Percentiles rank a stretch among this genome's conserved stretches.
These are phyloP conservation scores for Microcyclospora pomicola DNA, from an alignment of 2,329 filamentous ascomycete genomes.

Conservation along the genomic window DNA sequence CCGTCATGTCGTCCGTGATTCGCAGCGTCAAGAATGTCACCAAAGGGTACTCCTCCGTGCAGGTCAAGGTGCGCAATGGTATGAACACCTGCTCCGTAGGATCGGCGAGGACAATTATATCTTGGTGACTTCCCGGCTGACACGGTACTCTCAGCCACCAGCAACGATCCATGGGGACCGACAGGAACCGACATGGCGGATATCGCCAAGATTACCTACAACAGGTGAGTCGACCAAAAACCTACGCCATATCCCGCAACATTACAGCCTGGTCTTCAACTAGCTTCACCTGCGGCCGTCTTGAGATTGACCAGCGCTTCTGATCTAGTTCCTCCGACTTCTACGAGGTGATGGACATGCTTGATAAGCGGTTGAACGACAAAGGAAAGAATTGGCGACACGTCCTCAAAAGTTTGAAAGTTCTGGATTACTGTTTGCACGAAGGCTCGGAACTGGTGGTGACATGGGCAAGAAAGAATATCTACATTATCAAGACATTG, in stretches of 20 bases:
- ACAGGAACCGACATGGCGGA: slow-evolving; percentile 98
- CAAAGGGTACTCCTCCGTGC: slow-evolving; percentile 90
- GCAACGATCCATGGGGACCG: slow-evolving; percentile 97
- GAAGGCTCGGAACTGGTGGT: slow-evolving; percentile 94
- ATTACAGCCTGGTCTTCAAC: not conserved
- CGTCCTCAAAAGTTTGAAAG: slow-evolving; percentile 92
- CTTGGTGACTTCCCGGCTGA: slow-evolving; percentile 2
- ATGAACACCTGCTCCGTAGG: slow-evolving; percentile 23
- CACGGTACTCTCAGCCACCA: slow-evolving; percentile 58
- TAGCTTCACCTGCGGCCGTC: not conserved
- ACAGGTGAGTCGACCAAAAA: slow-evolving; percentile 53
- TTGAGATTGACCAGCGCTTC: slow-evolving; percentile 1
- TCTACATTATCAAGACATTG: slow-evolving; percentile 97
- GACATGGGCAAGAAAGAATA: slow-evolving; percentile 94
- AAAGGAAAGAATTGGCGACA: slow-evolving; percentile 99
- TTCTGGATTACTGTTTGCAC: slow-evolving; percentile 93
- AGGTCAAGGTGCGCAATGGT: slow-evolving; percentile 99
- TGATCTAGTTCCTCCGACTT: slow-evolving; percentile 73
- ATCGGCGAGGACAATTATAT: slow-evolving; percentile 14
- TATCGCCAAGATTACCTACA: slow-evolving; percentile 94
- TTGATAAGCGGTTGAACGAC: slow-evolving; percentile 96
- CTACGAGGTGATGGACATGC: slow-evolving; percentile 99
- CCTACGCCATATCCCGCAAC: not conserved
- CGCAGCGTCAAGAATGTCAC: slow-evolving; percentile 98
- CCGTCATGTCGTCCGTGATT: slow-evolving; percentile 87